These are phyloP conservation scores for Coemansia sp. DNA, from an alignment of 192 early-diverging fungal genomes.

Conservation along the genomic window DNA sequence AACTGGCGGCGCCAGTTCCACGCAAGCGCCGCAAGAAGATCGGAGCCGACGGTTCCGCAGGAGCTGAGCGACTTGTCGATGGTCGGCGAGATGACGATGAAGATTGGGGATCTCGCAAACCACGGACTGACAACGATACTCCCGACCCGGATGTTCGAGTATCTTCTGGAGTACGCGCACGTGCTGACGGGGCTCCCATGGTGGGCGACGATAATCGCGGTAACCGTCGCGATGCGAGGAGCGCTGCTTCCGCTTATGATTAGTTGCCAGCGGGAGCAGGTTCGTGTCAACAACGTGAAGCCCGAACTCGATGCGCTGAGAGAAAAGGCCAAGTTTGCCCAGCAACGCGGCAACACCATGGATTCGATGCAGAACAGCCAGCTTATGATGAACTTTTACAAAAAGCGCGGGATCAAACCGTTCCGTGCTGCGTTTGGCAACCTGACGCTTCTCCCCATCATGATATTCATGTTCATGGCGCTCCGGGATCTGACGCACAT, in stretches of 20 bases:
- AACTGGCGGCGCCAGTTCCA: not conserved
- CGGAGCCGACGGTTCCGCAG: not conserved
- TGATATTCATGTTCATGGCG: slow-evolving; percentile 84
- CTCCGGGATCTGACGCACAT: slow-evolving; percentile 76
- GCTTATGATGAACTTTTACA: slow-evolving; percentile 65
- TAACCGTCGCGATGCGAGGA: slow-evolving; percentile 63
- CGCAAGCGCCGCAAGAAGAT: not conserved
- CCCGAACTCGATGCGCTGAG: slow-evolving; percentile 69
- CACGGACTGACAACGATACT: slow-evolving; percentile 75
- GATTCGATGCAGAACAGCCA: slow-evolving; percentile 54
- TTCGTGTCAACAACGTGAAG: slow-evolving; percentile 51
- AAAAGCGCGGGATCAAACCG: slow-evolving; percentile 64
- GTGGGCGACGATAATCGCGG: slow-evolving; percentile 83
- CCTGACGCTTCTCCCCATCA: slow-evolving; percentile 74
- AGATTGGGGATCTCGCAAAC: slow-evolving; percentile 83
- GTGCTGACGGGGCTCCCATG: slow-evolving; percentile 86
- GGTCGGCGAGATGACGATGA: slow-evolving; percentile 28
- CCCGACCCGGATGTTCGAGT: slow-evolving; percentile 73
- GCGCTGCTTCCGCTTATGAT: slow-evolving; percentile 71
- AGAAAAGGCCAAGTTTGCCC: slow-evolving; percentile 64
- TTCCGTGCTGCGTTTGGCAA: slow-evolving; percentile 63
- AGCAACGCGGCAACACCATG: slow-evolving; percentile 58
- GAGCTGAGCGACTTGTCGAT: not conserved
- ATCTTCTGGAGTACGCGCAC: slow-evolving; percentile 74
- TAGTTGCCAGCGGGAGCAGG: slow-evolving; percentile 20